These are phyloP conservation scores for Aspergillus sclerotiicarbonarius DNA, from an alignment of 495 filamentous ascomycete species.

Conservation along the genomic window DNA sequence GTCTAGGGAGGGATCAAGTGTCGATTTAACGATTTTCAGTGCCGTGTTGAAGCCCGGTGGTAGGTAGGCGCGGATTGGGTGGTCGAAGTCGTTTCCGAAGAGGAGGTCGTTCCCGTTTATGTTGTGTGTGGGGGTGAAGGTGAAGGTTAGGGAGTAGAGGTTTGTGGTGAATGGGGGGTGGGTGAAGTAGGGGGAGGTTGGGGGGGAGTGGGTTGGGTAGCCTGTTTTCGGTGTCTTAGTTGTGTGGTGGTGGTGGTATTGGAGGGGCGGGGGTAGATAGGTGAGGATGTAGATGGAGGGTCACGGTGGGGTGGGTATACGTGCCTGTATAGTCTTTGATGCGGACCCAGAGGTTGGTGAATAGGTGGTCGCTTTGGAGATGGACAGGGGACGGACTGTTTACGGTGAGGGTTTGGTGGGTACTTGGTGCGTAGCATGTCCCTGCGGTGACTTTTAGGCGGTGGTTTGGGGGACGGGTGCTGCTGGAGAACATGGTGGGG, in stretches of 20 bases:
- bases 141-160: conserved; percentile 77
- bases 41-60: conserved; percentile 81
- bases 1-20: conserved; percentile 82
- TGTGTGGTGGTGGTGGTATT: neutral
- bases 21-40: conserved; percentile 79
- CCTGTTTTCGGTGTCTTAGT: conserved; percentile 35
- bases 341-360: conserved; percentile 64
- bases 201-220: conserved; percentile 56
- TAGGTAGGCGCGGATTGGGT: conserved; percentile 78
- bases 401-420: conserved; percentile 67
- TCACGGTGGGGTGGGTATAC: conserved; percentile 35
- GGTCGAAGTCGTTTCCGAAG: conserved; percentile 91
- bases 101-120: conserved; percentile 73
- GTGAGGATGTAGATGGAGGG: conserved; percentile 8
- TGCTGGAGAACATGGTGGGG: conserved; percentile 8
- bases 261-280: neutral
- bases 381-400: conserved; percentile 58
- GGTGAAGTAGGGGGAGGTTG: conserved; percentile 70
- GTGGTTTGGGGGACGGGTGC: conserved; percentile 24
- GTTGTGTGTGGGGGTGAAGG: conserved; percentile 63
- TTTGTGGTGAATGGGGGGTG: conserved; percentile 65
- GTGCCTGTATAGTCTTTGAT: conserved; percentile 56
- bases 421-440: conserved; percentile 61
- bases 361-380: conserved; percentile 59
- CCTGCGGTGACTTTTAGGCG: conserved; percentile 59